Conservation (phyloP, 2,329 filamentous ascomycete genomes). For the Colletotrichum sp. region DNA sequence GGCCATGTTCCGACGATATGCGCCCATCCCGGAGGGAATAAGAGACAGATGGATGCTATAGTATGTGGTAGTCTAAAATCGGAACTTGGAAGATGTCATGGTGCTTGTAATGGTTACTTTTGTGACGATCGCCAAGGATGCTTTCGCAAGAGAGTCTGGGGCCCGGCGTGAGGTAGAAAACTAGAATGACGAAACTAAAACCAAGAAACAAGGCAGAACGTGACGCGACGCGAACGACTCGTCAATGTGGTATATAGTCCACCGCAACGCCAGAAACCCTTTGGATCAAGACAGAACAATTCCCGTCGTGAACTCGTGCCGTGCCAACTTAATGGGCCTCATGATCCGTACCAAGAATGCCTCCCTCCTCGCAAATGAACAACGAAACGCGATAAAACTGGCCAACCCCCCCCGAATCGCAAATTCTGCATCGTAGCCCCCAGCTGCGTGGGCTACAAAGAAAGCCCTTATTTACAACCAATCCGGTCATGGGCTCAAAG, state of each 20-base stretch:
- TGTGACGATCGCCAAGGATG: not conserved
- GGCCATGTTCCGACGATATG: not conserved
- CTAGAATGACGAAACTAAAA: not conserved
- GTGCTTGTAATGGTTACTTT: not conserved
- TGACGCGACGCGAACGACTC: constrained; percentile 15
- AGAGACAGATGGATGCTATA: not conserved
- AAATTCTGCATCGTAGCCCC: not conserved
- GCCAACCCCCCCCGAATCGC: not conserved
- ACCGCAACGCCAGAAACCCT: constrained; percentile 19
- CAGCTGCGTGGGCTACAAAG: not conserved
- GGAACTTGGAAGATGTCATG: not conserved
- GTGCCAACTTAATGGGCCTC: not conserved
- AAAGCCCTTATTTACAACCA: constrained; percentile 12
- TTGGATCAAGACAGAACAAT: constrained; percentile 7
- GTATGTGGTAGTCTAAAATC: not conserved
- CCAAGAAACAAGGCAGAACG: constrained; percentile 3
- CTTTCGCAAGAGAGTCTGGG: not conserved
- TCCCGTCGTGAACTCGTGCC: constrained; percentile 3
- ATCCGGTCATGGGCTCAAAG: not conserved
- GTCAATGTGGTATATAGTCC: constrained; percentile 21
- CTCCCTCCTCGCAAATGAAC: not conserved
- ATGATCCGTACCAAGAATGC: not conserved
- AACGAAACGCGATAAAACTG: not conserved
- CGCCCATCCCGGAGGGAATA: not conserved
- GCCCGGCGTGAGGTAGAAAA: not conserved